These are phyloP conservation scores for Fusarium newnesense DNA, from an alignment of 2,329 filamentous ascomycete species.

Conservation along the genomic window DNA sequence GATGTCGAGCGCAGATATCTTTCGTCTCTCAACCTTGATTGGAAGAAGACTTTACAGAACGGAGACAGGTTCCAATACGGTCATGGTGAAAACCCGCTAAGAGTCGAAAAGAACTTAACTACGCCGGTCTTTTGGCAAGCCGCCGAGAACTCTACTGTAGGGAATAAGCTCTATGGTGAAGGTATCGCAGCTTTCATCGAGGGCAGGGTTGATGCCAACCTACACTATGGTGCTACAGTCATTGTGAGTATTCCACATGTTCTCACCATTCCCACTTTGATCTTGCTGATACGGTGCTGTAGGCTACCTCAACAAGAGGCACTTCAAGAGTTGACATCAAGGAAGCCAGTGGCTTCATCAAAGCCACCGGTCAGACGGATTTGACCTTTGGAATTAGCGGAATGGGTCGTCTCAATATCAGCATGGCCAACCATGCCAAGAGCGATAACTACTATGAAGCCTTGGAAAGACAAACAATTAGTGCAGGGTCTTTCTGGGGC, in stretches of 20 bases:
- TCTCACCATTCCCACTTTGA: accelerated
- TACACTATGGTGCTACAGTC: not conserved
- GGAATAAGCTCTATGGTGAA: accelerated
- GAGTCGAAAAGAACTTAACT: not conserved
- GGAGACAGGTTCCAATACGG: not conserved
- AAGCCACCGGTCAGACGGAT: not conserved
- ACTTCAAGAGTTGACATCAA: not conserved
- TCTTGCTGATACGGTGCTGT: not conserved
- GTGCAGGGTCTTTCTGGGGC: not conserved
- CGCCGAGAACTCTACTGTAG: accelerated
- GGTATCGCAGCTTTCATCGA: not conserved
- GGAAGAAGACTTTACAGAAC: accelerated
- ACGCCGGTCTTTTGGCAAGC: not conserved
- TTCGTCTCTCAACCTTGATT: accelerated
- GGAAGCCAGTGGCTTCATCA: not conserved
- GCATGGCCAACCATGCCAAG: not conserved
- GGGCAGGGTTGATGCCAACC: not conserved
- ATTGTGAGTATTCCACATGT: not conserved
- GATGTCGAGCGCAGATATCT: accelerated
- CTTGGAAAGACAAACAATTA: accelerated
- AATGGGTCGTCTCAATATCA: not conserved
- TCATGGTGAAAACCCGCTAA: accelerated
- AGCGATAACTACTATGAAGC: not conserved
- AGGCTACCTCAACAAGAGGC: not conserved
- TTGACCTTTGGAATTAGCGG: not conserved